These are phyloP conservation scores for Podospora pseudoanserina DNA, from an alignment of 495 filamentous ascomycete species.

Conservation along the genomic window DNA sequence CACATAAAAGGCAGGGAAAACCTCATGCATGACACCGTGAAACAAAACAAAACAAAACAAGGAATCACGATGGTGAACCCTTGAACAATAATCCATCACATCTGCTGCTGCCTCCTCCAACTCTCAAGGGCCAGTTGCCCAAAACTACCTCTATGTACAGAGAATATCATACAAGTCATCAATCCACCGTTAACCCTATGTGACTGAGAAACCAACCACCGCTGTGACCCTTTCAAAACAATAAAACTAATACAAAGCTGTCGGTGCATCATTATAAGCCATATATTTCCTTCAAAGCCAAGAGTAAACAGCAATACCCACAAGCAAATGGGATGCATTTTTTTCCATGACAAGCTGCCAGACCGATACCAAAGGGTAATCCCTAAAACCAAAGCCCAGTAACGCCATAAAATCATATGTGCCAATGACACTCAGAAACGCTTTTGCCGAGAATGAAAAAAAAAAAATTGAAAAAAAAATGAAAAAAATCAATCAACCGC, in stretches of 20 bases:
- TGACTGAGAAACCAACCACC: background rate
- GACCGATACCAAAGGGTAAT: background rate
- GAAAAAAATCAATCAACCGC: background rate
- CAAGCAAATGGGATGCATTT: background rate
- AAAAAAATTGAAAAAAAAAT: background rate
- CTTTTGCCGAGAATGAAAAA: background rate
- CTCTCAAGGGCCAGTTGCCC: background rate
- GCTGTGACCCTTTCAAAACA: background rate
- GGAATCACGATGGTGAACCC: background rate
- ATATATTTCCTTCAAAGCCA: background rate
- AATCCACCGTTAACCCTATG: background rate
- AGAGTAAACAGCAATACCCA: background rate
- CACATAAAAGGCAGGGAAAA: background rate
- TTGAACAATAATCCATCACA: background rate
- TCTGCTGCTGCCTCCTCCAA: background rate
- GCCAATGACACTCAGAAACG: background rate
- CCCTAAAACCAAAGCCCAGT: background rate
- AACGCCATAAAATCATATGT: background rate
- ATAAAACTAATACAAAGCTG: background rate
- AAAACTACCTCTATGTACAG: background rate
- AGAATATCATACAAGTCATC: background rate
- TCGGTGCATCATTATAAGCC: background rate
- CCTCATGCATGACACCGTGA: background rate
- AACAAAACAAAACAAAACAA: background rate
- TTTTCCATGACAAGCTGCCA: background rate